Conservation (phyloP, 1,284 basidiomycete species). For the Heliocybe sulcata region DNA sequence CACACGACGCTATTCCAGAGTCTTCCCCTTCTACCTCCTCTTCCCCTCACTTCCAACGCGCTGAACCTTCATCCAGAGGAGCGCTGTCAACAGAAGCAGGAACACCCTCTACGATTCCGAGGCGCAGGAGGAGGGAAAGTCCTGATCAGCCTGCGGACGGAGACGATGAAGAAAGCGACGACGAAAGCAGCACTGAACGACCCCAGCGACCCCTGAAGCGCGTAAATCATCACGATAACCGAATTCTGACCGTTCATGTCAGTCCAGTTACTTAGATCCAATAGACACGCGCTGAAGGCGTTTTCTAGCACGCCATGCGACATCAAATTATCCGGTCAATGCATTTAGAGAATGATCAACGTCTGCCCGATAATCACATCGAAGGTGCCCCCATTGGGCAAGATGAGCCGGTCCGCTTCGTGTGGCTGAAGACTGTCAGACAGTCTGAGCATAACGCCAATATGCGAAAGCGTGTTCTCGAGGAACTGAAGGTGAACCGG, state of each 20-base stretch:
- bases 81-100: not conserved
- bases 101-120: not conserved
- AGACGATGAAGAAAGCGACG: conserved; percentile 23
- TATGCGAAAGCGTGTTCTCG: conserved; percentile 59
- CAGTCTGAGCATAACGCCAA: conserved; percentile 63
- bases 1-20: conserved; percentile 22
- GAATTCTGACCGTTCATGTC: conserved; percentile 61
- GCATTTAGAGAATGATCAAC: conserved; percentile 44
- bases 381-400: conserved; percentile 39
- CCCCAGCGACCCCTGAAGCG: conserved; percentile 32
- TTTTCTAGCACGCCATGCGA: conserved; percentile 59
- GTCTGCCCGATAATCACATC: conserved; percentile 50
- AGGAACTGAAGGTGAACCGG: conserved; percentile 48
- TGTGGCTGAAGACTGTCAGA: conserved; percentile 68
- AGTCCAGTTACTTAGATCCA: conserved; percentile 8
- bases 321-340: conserved; percentile 52
- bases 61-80: not conserved
- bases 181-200: conserved; percentile 9
- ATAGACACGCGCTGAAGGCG: conserved; percentile 1
- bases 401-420: conserved; percentile 56
- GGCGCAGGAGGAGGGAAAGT: conserved; percentile 24
- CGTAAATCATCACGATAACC: conserved; percentile 50
- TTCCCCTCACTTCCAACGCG: not conserved
- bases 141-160: conserved; percentile 27
- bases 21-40: conserved; percentile 3